phyloP scores from a whole-genome alignment of 495 filamentous ascomycete genomes.

The Platismatia glauca region DNA sequence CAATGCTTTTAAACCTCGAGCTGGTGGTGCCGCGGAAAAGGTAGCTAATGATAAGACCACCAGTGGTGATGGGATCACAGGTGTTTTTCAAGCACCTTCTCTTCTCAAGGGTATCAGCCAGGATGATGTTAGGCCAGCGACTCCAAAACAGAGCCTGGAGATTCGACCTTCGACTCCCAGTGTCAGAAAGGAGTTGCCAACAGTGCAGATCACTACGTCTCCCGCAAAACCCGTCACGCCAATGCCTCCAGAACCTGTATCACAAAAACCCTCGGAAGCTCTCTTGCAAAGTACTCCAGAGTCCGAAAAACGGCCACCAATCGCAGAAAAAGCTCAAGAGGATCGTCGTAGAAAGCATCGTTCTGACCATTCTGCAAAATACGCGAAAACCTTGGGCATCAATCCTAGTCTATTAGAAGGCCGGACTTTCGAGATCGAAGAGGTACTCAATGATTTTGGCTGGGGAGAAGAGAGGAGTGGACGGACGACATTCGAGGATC shows the following conservation, averaged over 20 bases:
- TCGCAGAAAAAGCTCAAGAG: constrained; percentile 30
- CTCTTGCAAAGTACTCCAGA: constrained; percentile 11
- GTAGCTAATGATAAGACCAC: constrained; percentile 46
- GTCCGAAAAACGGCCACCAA: constrained; percentile 29
- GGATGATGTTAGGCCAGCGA: constrained; percentile 16
- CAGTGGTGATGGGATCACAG: constrained; percentile 75
- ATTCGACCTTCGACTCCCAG: constrained; percentile 17
- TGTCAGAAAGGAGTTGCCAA: constrained; percentile 14
- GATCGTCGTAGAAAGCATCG: constrained; percentile 50
- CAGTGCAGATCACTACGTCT: constrained; percentile 27
- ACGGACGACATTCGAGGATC: constrained; percentile 65
- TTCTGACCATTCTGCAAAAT: constrained; percentile 66
- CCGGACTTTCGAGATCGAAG: constrained; percentile 63
- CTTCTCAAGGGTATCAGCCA: constrained; percentile 26
- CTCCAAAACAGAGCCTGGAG: constrained; percentile 5
- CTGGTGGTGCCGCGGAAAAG: constrained; percentile 71
- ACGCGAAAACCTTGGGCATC: constrained; percentile 67
- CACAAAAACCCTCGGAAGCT: constrained; percentile 18
- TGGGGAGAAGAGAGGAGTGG: constrained; percentile 73
- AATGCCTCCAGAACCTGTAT: constrained; percentile 9
- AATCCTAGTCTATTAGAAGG: constrained; percentile 60
- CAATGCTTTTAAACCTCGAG: constrained; percentile 72
- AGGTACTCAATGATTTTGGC: constrained; percentile 75
- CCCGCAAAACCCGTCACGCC: constrained; percentile 18
- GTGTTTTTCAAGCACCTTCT: constrained; percentile 71